Conservation (phyloP, 1,139 yeast species). For the Hyphopichia fennica region DNA sequence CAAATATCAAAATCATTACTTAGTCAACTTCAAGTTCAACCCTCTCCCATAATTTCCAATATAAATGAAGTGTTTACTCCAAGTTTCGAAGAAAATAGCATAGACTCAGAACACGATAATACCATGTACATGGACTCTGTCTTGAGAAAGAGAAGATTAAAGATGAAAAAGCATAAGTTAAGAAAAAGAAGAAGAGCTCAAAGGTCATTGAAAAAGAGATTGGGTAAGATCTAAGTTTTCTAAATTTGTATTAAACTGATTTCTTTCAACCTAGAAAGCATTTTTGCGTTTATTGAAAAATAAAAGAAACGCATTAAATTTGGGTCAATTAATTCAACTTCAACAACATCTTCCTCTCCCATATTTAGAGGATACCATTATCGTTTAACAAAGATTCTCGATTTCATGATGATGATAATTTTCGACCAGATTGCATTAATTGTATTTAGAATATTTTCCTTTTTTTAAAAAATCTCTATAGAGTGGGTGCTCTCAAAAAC, state of each 20-base stretch:
- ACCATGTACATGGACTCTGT: constrained; percentile 56
- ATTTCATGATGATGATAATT: too few species aligned
- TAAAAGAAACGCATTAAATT: background rate
- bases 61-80: background rate
- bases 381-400: too few species aligned
- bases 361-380: too few species aligned
- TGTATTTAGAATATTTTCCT: too few species aligned
- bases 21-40: background rate
- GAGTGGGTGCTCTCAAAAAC: too few species aligned
- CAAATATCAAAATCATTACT: background rate
- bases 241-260: background rate
- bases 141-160: constrained; percentile 65
- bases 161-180: constrained; percentile 73
- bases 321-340: background rate
- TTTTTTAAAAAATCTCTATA: too few species aligned
- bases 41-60: background rate
- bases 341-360: too few species aligned
- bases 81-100: background rate
- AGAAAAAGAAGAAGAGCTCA: constrained; percentile 71
- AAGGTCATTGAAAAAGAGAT: constrained; percentile 57
- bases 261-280: too few species aligned
- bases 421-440: too few species aligned
- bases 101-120: constrained; percentile 11
- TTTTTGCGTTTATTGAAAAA: too few species aligned
- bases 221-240: constrained; percentile 37